Conservation (phyloP, 148 eudicot species). For the Vaccinium myrtillus region DNA sequence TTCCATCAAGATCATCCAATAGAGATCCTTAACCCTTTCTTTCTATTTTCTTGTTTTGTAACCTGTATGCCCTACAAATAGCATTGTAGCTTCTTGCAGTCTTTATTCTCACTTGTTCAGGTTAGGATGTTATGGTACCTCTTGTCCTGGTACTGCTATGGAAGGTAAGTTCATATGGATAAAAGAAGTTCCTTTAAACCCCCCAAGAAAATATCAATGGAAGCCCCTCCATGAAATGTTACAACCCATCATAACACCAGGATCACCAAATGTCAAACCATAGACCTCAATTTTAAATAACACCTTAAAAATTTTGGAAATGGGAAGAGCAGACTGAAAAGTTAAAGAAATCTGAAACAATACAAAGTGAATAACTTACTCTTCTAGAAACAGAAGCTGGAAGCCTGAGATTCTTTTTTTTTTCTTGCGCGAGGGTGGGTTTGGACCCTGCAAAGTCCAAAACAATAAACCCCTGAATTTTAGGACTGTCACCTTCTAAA, state of each 20-base stretch:
- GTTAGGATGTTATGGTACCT: neutral
- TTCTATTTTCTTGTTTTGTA: neutral
- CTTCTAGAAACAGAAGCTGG: conserved; percentile 28
- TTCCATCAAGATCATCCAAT: neutral
- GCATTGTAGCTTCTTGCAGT: neutral
- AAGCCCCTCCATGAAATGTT: neutral
- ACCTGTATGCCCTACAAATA: neutral
- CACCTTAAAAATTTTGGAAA: neutral
- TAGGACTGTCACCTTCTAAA: neutral
- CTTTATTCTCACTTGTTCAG: neutral
- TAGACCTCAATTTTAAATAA: neutral
- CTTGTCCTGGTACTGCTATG: neutral
- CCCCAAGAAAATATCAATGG: neutral
- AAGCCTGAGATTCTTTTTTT: conserved; percentile 50
- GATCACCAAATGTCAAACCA: neutral
- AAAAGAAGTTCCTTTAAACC: neutral
- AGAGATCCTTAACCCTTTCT: neutral
- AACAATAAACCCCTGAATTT: neutral
- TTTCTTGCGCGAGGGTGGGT: conserved; percentile 83
- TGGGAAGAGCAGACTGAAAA: neutral
- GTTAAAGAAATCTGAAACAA: neutral
- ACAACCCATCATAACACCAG: neutral
- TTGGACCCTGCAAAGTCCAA: conserved; percentile 68
- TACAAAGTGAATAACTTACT: conserved; percentile 28
- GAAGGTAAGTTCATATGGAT: neutral